phyloP scores from a whole-genome alignment of 805 yeast species.

The Candida patagonica region DNA sequence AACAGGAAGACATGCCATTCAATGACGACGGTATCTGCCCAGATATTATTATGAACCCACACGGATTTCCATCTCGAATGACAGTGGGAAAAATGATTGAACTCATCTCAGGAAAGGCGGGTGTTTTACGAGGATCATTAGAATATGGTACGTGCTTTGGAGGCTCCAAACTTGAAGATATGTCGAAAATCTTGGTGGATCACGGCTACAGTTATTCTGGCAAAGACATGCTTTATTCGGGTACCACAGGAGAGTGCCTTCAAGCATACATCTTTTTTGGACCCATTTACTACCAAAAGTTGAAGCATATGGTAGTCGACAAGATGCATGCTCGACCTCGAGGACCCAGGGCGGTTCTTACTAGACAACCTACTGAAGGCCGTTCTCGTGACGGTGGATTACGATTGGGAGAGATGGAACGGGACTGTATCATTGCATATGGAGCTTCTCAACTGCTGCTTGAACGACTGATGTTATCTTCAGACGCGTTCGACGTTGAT shows the following conservation, averaged over 20 bases:
- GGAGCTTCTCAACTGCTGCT: slow-evolving; percentile 93
- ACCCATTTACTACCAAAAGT: slow-evolving; percentile 94
- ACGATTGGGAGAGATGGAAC: slow-evolving; percentile 98
- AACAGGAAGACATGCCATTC: slow-evolving; percentile 97
- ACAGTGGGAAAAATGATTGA: slow-evolving; percentile 99
- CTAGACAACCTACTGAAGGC: slow-evolving; percentile 99
- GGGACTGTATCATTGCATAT: slow-evolving; percentile 98
- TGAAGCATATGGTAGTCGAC: slow-evolving; percentile 98
- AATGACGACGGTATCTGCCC: slow-evolving; percentile 95
- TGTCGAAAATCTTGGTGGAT: slow-evolving; percentile 83
- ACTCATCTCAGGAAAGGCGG: slow-evolving; percentile 93
- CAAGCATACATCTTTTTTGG: slow-evolving; percentile 98
- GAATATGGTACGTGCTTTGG: slow-evolving; percentile 99
- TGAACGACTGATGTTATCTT: slow-evolving; percentile 91
- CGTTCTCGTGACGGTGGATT: slow-evolving; percentile 98
- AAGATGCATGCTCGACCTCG: slow-evolving; percentile 99
- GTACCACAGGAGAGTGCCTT: slow-evolving; percentile 93
- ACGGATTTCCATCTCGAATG: slow-evolving; percentile 99
- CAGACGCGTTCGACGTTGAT: slow-evolving; percentile 97
- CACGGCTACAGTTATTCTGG: slow-evolving; percentile 93
- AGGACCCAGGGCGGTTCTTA: slow-evolving; percentile 96
- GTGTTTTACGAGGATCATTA: slow-evolving; percentile 81
- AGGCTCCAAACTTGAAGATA: slow-evolving; percentile 91
- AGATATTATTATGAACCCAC: slow-evolving; percentile 95
- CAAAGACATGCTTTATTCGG: slow-evolving; percentile 94